phyloP scores from a whole-genome alignment of 2,329 filamentous ascomycete species.

The Aspergillus luchuensis region DNA sequence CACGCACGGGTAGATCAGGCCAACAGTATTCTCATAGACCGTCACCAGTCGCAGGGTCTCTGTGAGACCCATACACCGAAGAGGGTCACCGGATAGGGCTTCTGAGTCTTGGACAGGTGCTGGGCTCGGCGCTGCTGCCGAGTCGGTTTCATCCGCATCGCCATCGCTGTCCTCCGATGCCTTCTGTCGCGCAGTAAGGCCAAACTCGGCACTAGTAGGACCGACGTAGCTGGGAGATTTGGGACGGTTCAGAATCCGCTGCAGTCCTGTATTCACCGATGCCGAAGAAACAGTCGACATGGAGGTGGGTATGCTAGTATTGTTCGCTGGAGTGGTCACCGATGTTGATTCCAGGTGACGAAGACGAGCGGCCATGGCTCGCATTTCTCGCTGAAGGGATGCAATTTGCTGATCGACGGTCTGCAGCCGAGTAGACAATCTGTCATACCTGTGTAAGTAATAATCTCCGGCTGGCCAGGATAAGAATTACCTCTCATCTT shows the following conservation, averaged over 20 bases:
- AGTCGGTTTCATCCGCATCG: slow-evolving; percentile 24
- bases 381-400: slow-evolving; percentile 33
- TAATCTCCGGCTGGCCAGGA: background rate
- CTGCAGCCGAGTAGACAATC: slow-evolving; percentile 23
- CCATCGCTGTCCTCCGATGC: slow-evolving; percentile 20
- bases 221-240: slow-evolving; percentile 38
- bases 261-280: slow-evolving; percentile 19
- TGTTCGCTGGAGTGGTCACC: slow-evolving; percentile 12
- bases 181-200: slow-evolving; percentile 25
- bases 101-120: slow-evolving; percentile 28
- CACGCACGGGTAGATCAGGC: slow-evolving; percentile 84
- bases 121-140: slow-evolving; percentile 23
- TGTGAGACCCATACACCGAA: slow-evolving; percentile 71
- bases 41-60: slow-evolving; percentile 76
- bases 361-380: slow-evolving; percentile 32
- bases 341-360: slow-evolving; percentile 29
- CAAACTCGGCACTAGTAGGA: slow-evolving; percentile 41
- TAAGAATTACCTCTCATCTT: slow-evolving; percentile 22
- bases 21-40: slow-evolving; percentile 83
- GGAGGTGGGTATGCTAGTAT: slow-evolving; percentile 10
- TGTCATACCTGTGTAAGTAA: background rate
- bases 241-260: slow-evolving; percentile 36
- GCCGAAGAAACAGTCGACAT: slow-evolving; percentile 18
- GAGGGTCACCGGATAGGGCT: slow-evolving; percentile 62
- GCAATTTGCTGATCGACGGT: slow-evolving; percentile 33